Evolutionary conservation across 176 grass and related monocot species (phyloP).

Genomic region (Leersia perrieri): DNA sequence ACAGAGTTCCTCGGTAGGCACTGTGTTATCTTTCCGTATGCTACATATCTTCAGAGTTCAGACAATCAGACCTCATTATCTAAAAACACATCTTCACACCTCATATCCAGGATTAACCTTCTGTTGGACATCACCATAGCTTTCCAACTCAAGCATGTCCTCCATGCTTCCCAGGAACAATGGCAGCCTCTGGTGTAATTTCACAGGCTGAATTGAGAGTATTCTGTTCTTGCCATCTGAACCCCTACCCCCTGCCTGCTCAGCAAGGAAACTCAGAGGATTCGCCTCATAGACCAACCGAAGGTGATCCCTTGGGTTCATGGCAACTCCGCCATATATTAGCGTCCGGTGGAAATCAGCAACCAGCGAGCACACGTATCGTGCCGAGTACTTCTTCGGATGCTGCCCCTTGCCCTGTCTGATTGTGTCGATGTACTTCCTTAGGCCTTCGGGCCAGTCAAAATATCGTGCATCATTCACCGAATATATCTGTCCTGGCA

Average conservation of each 20-base stretch:
- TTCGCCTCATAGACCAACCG: constrained; percentile 87
- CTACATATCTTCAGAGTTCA: constrained; percentile 5
- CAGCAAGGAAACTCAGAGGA: constrained; percentile 85
- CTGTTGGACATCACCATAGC: constrained; percentile 81
- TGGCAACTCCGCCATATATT: constrained; percentile 82
- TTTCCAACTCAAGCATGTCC: constrained; percentile 93
- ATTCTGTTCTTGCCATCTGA: constrained; percentile 82
- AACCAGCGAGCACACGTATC: constrained; percentile 85
- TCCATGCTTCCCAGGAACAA: constrained; percentile 85
- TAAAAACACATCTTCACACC: constrained; percentile 32
- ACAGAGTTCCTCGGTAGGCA: not conserved
- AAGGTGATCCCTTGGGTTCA: constrained; percentile 97
- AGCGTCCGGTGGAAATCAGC: constrained; percentile 88
- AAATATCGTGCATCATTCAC: constrained; percentile 95
- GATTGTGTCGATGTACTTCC: constrained; percentile 81
- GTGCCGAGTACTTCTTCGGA: constrained; percentile 92
- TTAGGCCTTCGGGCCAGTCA: constrained; percentile 89
- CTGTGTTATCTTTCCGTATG: not conserved
- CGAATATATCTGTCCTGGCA: constrained; percentile 92
- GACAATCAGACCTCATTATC: not conserved
- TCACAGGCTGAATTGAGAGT: constrained; percentile 81
- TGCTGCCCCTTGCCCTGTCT: constrained; percentile 88
- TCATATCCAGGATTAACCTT: constrained; percentile 94
- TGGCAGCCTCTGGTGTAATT: constrained; percentile 86
- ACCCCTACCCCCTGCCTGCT: constrained; percentile 78